Evolutionary conservation across 176 grass and related monocot species (phyloP), one percentile per base, ranked within the genome.

Genomic region (Cenchrus purpureus): DNA sequence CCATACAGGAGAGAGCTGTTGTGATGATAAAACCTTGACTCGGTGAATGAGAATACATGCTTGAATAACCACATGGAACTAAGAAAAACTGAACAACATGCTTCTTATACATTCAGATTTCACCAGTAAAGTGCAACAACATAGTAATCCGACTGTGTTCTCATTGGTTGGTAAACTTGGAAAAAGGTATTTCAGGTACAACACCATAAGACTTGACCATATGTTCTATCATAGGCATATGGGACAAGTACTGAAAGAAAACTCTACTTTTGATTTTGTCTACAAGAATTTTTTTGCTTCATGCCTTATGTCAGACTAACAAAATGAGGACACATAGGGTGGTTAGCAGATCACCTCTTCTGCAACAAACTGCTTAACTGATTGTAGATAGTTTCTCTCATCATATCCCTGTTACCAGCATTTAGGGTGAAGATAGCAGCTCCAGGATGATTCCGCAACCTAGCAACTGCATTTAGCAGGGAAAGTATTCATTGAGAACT

Each of bases 361-460:
- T 65, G 70, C 73, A 96, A 71, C 83, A 94, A 83, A 74, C 54
- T 82, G 29, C 76, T 93, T 69, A 99, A 88, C 8, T 94, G 90
- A 42, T 82, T 86, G 88, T 85, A 94, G 32, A 99, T 78, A 69
- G 51, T 68, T 19, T 91, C 93, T 76, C 79, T 87, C 74, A 94
- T 91, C 20, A 72, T 68, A 84, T 99, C 97, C 83, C 91, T 94
- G 29, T 94, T 96, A 48, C 49, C 76, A 49, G 88, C 56, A 65
- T 84, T 92, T 83, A 92, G 74, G 65, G 88, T 96, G 83, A 92
- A 91, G 60, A 99, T 54, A 70, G 73, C 63, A 65, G 94, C 94
- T 54, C 91, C 91, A 84, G 91, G 94, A 99, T 99, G 94, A 81
- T 94, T 99, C 86, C 97, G 91, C 94, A 99, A 87, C 81, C 91